phyloP scores from a whole-genome alignment of 2,329 filamentous ascomycete genomes.

The Fusarium sp. region DNA sequence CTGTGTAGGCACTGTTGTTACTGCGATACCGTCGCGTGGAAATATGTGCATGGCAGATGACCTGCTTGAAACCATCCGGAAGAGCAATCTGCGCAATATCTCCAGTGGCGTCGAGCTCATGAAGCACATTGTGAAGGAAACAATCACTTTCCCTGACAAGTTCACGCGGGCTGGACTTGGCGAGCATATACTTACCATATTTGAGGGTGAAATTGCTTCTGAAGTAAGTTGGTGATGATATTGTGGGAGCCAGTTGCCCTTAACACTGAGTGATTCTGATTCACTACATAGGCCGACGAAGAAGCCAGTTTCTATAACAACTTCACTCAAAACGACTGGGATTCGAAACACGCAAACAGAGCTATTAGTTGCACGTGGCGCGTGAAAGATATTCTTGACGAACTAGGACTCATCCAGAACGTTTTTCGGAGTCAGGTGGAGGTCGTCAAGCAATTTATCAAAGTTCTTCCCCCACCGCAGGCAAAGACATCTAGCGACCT shows the following conservation, averaged over 20 bases:
- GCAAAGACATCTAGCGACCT: fast-evolving
- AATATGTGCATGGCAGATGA: not conserved
- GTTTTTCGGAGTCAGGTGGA: fast-evolving
- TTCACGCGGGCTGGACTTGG: not conserved
- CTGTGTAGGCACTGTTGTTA: not conserved
- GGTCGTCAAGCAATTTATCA: not conserved
- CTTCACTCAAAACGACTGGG: fast-evolving
- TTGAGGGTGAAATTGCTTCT: not conserved
- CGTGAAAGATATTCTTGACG: not conserved
- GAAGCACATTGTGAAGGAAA: fast-evolving
- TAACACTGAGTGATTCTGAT: not conserved
- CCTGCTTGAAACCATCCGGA: not conserved
- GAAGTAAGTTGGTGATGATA: not conserved
- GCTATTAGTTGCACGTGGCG: not conserved
- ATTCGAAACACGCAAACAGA: not conserved
- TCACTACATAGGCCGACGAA: not conserved
- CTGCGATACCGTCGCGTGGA: fast-evolving
- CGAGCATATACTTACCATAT: not conserved
- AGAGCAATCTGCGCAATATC: too few relatives aligned
- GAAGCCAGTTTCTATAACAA: not conserved
- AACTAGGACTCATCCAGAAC: fast-evolving
- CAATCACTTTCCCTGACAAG: fast-evolving
- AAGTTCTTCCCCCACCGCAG: fast-evolving
- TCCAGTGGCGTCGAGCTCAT: not conserved
- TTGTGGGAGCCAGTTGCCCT: not conserved